Conservation (phyloP, 805 yeast species). For the Saccharomycopsis sp. region DNA sequence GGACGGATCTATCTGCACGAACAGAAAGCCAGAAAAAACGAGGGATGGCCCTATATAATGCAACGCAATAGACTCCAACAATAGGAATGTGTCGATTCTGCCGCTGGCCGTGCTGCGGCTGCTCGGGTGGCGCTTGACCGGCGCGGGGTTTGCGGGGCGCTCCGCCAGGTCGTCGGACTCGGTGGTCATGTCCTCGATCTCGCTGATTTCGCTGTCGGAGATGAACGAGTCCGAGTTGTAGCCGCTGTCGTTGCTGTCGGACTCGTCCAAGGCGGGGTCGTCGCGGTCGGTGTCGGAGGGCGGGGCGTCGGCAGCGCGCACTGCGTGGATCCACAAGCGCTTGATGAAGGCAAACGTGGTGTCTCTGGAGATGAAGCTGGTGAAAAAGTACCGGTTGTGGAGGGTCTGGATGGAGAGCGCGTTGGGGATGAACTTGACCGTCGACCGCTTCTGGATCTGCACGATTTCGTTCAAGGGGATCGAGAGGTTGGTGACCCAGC, state of each 20-base stretch:
- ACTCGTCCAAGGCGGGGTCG: conserved; percentile 11
- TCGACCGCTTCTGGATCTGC: conserved; percentile 55
- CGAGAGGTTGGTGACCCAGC: conserved; percentile 53
- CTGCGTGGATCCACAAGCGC: conserved; percentile 51
- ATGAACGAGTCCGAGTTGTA: conserved; percentile 4
- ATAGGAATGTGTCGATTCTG: no score
- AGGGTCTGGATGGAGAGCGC: conserved; percentile 58
- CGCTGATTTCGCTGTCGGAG: not conserved
- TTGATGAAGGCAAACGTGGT: conserved; percentile 42
- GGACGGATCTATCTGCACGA: not conserved
- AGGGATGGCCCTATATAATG: no score
- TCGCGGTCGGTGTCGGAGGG: not conserved
- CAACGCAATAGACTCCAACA: no score
- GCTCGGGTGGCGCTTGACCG: no score
- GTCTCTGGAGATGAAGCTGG: conserved; percentile 59
- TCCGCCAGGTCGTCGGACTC: not conserved
- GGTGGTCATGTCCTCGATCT: not conserved
- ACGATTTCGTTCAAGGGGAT: conserved; percentile 57
- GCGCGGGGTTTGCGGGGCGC: not conserved
- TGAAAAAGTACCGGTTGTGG: conserved; percentile 57
- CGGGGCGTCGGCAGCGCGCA: conserved; percentile 12
- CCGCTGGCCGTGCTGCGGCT: no score
- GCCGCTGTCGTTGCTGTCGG: conserved; percentile 5
- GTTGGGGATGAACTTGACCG: conserved; percentile 65
- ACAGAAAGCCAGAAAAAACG: no score